Base-by-base conservation (phyloP, 1,284 basidiomycete species). In the Chondrostereum purpureum region DNA sequence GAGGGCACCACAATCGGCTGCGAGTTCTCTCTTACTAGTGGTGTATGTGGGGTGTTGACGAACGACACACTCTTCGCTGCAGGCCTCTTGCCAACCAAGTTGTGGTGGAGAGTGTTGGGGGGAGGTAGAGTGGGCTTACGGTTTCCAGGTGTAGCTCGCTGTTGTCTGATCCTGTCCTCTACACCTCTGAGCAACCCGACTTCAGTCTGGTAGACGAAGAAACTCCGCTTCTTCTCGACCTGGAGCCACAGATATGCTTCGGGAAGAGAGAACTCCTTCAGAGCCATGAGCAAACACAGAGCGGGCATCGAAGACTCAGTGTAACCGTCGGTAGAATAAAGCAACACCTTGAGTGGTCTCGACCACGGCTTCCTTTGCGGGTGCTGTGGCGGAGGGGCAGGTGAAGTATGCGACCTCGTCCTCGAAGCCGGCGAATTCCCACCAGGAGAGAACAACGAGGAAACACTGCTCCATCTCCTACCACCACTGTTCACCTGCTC, bases 291-390 rank as follows among this genome's bases (percentile, higher is more conserved):
- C 55, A 95, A 80, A 52, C 81, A 80, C 39, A 98, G 72, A 12
- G 92, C 94, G 41, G 94, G 78, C 12, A 95, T 81, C 27, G 87
- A 90, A 14, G 88, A 88, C 65, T 98, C 95, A 19, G 94, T 97
- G 62, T 89, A 89, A 33, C 87, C 87, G 57, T 90, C 87, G n/a
- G 81, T 75, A 11, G 81, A 84, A 58, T 86, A 85, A 27, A 89
- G 59, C 48, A 89, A 68, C 42, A 89, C 66, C 59, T 85, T 86
- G 45, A 83, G 67, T 5, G 83, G 84, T 24, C 86, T 75, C 23
- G 70, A 65, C 48, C 50, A 51, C 38, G 36, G 49, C 27, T 19
- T 39, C 24, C 37, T 53, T 18, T 43, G 50, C 6, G 47, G 53
- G 18, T 47, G 45, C 13, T 51, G 55, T 5, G 48, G 50, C 2